Percentiles rank a stretch among this genome's conserved stretches.
phyloP scores from a whole-genome alignment of 148 eudicot species.

The Simmondsia chinensis region DNA sequence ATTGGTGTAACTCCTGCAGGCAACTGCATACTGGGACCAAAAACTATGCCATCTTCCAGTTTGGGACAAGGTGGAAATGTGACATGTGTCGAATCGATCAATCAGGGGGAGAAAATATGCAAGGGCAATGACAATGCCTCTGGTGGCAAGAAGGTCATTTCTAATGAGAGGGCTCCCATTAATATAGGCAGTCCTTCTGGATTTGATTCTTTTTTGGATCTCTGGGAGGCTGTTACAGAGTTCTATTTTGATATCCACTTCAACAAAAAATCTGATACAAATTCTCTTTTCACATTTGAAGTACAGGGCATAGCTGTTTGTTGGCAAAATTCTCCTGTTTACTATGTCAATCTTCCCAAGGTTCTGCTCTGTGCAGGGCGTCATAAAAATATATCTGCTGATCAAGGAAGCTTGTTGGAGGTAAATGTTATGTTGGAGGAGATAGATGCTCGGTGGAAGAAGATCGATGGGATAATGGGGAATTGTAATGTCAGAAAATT shows the following conservation, averaged over 20 bases:
- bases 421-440: slow-evolving; percentile 28
- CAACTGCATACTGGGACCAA: slow-evolving; percentile 8
- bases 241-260: slow-evolving; percentile 86
- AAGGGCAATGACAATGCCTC: slow-evolving; percentile 14
- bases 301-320: slow-evolving; percentile 83
- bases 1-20: no score
- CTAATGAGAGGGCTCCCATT: slow-evolving; percentile 52
- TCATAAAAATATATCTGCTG: slow-evolving; percentile 14
- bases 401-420: slow-evolving; percentile 19
- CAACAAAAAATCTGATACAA: slow-evolving; percentile 54
- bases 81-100: slow-evolving; percentile 6
- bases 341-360: slow-evolving; percentile 74
- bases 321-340: slow-evolving; percentile 85
- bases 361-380: slow-evolving; percentile 41
- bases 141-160: slow-evolving; percentile 14
- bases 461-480: slow-evolving; percentile 47
- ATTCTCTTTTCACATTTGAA: slow-evolving; percentile 49
- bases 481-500: slow-evolving; percentile 48
- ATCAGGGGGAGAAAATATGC: slow-evolving; percentile 11
- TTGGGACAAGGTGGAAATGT: slow-evolving; percentile 13
- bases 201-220: slow-evolving; percentile 68
- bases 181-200: slow-evolving; percentile 50
- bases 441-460: slow-evolving; percentile 58
- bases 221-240: slow-evolving; percentile 60
- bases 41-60: slow-evolving; percentile 4